Conservation (phyloP, 1,139 yeast species). For the Blastobotrys indianensis region DNA sequence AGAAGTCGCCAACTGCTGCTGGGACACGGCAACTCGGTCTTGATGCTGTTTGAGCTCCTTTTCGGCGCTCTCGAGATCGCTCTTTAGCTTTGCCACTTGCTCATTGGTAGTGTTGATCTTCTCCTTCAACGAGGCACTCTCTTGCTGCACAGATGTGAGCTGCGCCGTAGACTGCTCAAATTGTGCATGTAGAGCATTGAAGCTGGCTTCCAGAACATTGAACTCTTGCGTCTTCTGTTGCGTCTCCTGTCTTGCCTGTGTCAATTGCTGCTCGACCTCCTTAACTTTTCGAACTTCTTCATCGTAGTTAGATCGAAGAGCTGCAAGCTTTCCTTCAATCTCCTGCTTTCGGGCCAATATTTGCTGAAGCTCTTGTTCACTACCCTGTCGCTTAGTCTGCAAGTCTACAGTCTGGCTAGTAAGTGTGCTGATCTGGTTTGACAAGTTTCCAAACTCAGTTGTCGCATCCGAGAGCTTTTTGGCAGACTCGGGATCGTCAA, state of each 20-base stretch:
- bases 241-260: slow-evolving; percentile 59
- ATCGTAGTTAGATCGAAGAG: slow-evolving; percentile 66
- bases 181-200: slow-evolving; percentile 64
- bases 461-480: slow-evolving; percentile 72
- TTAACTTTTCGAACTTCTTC: slow-evolving; percentile 61
- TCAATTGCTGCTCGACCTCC: slow-evolving; percentile 58
- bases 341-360: slow-evolving; percentile 62
- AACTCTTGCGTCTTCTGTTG: slow-evolving; percentile 70
- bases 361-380: slow-evolving; percentile 67
- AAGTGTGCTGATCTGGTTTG: slow-evolving; percentile 77
- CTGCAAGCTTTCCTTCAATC: slow-evolving; percentile 62
- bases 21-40: slow-evolving; percentile 58
- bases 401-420: slow-evolving; percentile 67
- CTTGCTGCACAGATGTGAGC: slow-evolving; percentile 60
- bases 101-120: slow-evolving; percentile 61
- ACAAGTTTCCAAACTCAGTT: slow-evolving; percentile 78
- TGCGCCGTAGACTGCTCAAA: slow-evolving; percentile 56
- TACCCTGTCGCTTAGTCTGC: slow-evolving; percentile 63
- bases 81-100: slow-evolving; percentile 54
- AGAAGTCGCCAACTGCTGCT: slow-evolving; percentile 61
- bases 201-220: slow-evolving; percentile 74
- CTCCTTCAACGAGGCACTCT: slow-evolving; percentile 58
- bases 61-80: slow-evolving; percentile 47
- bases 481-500: slow-evolving; percentile 52
- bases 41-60: slow-evolving; percentile 54